Conservation (phyloP, 257 asterid genomes). For the Nicotiana otophora region DNA sequence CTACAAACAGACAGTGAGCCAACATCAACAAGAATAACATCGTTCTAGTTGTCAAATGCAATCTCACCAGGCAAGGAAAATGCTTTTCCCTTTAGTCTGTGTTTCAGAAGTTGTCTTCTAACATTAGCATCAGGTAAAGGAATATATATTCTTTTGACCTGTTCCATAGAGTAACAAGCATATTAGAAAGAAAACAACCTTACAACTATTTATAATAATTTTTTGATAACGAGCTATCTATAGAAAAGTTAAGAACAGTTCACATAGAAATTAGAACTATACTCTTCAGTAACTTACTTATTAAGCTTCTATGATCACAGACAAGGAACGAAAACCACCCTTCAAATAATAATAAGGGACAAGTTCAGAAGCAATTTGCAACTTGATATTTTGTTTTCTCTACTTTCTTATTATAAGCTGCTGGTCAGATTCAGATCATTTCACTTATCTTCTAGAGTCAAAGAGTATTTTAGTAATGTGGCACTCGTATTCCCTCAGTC, state of each 20-base stretch:
- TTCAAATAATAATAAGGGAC: neutral
- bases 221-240: no score
- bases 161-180: constrained; percentile 17
- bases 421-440: neutral
- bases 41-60: constrained; percentile 10
- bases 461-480: neutral
- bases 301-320: neutral
- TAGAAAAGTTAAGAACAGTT: neutral
- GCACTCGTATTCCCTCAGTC: neutral
- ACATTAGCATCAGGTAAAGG: constrained; percentile 90
- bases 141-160: constrained; percentile 97
- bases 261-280: neutral
- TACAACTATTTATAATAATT: neutral
- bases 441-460: neutral
- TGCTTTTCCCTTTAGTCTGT: constrained; percentile 80
- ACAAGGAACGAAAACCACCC: neutral
- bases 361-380: neutral
- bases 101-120: constrained; percentile 73
- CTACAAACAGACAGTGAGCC: neutral
- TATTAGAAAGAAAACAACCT: neutral
- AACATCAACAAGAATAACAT: neutral
- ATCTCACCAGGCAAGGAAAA: constrained; percentile 84
- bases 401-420: neutral
- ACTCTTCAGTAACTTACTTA: neutral
- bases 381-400: neutral